Evolutionary conservation across 164 flowering plant species (phyloP).

Genomic region (Vitis labrusca): DNA sequence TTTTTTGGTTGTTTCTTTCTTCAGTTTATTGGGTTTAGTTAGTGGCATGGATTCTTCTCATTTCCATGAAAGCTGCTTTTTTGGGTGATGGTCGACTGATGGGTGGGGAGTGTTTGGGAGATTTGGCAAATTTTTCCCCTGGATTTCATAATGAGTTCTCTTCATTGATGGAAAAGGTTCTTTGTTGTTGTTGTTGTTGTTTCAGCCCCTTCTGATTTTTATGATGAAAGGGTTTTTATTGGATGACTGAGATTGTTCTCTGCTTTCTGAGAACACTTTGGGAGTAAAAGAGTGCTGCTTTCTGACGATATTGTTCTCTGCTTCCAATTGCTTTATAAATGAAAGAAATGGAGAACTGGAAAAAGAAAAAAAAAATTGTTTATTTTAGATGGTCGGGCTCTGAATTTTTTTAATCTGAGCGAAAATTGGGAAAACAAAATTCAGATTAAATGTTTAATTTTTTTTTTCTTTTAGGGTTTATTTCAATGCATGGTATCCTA

Average conservation of each 20-base stretch:
- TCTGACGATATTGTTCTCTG: not conserved
- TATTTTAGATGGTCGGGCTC: not conserved
- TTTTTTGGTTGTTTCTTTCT: not conserved
- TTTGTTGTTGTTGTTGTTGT: too few relatives aligned
- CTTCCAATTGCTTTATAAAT: not conserved
- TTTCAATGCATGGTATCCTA: not conserved
- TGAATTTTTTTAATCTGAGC: not conserved
- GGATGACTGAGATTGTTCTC: not conserved
- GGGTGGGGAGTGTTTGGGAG: not conserved
- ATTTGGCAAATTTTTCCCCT: not conserved
- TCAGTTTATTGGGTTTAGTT: not conserved
- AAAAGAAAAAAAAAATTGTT: not conserved
- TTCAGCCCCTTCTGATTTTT: not conserved
- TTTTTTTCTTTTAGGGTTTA: not conserved
- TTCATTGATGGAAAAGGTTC: not conserved
- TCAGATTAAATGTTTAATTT: not conserved
- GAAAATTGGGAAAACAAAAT: not conserved
- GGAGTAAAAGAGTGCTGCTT: not conserved
- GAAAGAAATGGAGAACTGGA: not conserved
- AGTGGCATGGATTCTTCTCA: not conserved
- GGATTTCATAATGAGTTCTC: not conserved
- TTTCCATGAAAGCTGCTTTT: not conserved
- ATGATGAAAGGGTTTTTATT: not conserved
- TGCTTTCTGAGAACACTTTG: not conserved
- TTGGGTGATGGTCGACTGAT: not conserved